Evolutionary conservation across 495 filamentous ascomycete species (phyloP), one percentile per base, ranked within the genome.

Genomic region (Neurospora cerealis): DNA sequence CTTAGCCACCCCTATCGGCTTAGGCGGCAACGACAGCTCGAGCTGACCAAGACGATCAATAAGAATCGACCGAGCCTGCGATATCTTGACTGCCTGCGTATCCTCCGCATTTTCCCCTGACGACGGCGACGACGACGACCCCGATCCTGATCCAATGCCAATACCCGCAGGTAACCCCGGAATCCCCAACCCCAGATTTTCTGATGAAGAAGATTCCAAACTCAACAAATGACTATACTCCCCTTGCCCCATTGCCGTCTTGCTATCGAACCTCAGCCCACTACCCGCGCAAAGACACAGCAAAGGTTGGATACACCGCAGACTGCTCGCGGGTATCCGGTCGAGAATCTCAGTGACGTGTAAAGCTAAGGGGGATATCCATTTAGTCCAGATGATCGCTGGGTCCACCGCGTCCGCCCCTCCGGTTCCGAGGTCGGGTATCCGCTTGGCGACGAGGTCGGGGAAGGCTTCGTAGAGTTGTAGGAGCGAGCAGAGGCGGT

Each of bases 391-490:
- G 21, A 77, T 70, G 3, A 70, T 71, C 0, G 75, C 66, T 1
- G 72, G 71, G 36, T 78, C 77, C 0, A 74, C 13, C 13, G 28
- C 28, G 54, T 66, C 54, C 24, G 21, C 48, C 24, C 48, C 24
- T 15, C 38, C 9, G 38, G 21, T 5, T 11, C 70, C 69, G 24
- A 78, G 72, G 28, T 24, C 42, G 17, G 79, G 79, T 10, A 75
- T 77, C 8, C 78, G 73, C 62, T 77, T 79, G 24, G 74, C 41
- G 24, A 74, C 73, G 41, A 81, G 60, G 37, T 81, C 80, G 3
- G 80, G 80, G 40, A 81, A 81, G 8, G 77, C 77, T 70, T 78
- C 76, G 70, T 81, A 81, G 24, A 81, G 75, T 74, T 81, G 80
- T 17, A 81, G 69, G 19, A 81, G 77, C 0, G 78, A 77, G 19